Base-by-base conservation (phyloP, 257 asterid genomes). In the Rhazya stricta region DNA sequence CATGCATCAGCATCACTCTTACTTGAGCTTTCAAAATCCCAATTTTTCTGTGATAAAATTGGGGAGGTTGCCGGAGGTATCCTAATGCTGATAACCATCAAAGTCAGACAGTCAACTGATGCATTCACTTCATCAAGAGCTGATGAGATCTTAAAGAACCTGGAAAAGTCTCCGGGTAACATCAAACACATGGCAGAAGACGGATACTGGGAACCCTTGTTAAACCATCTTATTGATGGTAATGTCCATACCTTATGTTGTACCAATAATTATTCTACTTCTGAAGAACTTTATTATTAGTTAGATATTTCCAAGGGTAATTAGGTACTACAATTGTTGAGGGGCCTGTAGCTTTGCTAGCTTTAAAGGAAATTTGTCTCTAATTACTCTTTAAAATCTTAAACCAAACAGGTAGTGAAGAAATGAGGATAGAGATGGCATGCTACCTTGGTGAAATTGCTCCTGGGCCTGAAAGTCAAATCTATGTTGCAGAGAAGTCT, bases 111-210 rank as follows among this genome's bases (percentile, higher is more conserved):
- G 57, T 75, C 92, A 4, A 6, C 46, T 4, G 95, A 90, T 73
- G 81, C 81, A 50, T 88, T 81, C 37, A 62, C 89, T 62, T 86
- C 96, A 25, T 94, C 84, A 79, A 86, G 72, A 62, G 91, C 89
- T 54, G 79, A 84, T 34, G 83, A 78, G 82, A 86, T 91, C 69
- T 82, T 91, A 73, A 87, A 80, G 84, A 90, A 89, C 76, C 81
- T 91, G 86, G 97, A 89, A 87, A 82, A 48, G 54, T 77, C 84
- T 77, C 82, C 89, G 1, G 74, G 68, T 68, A 90, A 91, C 83
- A 88, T 91, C 85, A 91, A 90, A 76, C 87, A 80, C 82, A 91
- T 90, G 96, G 96, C 96, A 74, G 96, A 91, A 80, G 88, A 88
- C 27, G 97, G 97, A 73, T 83, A 90, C 60, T 84, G 90, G 89